These are phyloP conservation scores for Sporodiniella umbellata DNA, from an alignment of 371 early-diverging fungal species.

Conservation along the genomic window DNA sequence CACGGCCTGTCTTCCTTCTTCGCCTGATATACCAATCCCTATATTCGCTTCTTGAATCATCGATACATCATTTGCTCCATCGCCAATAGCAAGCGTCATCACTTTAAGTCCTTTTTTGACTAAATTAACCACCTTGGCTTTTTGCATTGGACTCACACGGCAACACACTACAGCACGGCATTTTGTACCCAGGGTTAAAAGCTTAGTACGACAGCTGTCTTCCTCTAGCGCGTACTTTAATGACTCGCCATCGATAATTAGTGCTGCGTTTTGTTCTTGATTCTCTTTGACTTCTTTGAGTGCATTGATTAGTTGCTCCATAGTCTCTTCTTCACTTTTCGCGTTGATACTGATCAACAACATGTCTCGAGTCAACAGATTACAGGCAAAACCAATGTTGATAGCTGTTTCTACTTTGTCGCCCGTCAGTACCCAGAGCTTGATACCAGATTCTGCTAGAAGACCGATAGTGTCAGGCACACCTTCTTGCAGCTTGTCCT, in stretches of 20 bases:
- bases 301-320: slow-evolving; percentile 48
- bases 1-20: slow-evolving; percentile 91
- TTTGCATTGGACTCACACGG: slow-evolving; percentile 89
- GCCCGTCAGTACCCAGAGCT: slow-evolving; percentile 98
- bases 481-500: slow-evolving; percentile 92
- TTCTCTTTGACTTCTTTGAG: slow-evolving; percentile 31
- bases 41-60: slow-evolving; percentile 93
- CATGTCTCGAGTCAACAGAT: slow-evolving; percentile 67
- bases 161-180: slow-evolving; percentile 83
- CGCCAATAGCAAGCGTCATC: slow-evolving; percentile 84
- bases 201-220: slow-evolving; percentile 42
- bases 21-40: slow-evolving; percentile 90
- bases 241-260: slow-evolving; percentile 92
- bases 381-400: slow-evolving; percentile 92
- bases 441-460: slow-evolving; percentile 89
- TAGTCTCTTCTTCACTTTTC: slow-evolving; percentile 57
- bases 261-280: slow-evolving; percentile 48
- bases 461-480: slow-evolving; percentile 90
- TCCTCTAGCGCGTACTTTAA: slow-evolving; percentile 77
- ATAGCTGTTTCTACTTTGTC: slow-evolving; percentile 99
- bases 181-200: slow-evolving; percentile 67
- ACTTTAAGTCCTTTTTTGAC: slow-evolving; percentile 60
- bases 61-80: slow-evolving; percentile 92
- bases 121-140: slow-evolving; percentile 77
- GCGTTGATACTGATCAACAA: slow-evolving; percentile 69